Conservation (phyloP, 441 rosid species). For the Raphanus hybrid region DNA sequence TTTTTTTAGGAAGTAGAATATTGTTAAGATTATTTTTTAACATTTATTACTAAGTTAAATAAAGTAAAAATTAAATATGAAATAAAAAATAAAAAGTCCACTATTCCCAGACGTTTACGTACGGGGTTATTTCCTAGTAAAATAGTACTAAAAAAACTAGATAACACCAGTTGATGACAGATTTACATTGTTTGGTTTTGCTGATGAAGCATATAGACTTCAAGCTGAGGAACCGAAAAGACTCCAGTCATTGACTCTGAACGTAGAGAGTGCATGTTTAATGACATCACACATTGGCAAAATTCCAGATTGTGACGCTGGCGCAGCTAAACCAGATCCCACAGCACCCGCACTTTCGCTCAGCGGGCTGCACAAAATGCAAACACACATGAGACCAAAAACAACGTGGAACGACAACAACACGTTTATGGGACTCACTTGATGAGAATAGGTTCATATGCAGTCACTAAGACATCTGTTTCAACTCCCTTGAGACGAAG, state of each 20-base stretch:
- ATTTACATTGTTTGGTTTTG: too few species aligned
- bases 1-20: too few species aligned
- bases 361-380: constrained; percentile 59
- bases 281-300: constrained; percentile 73
- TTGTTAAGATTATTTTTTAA: too few species aligned
- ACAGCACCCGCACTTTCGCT: constrained; percentile 76
- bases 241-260: constrained; percentile 78
- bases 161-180: too few species aligned
- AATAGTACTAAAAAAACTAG: too few species aligned
- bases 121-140: too few species aligned
- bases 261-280: constrained; percentile 65
- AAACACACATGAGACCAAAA: constrained; percentile 2
- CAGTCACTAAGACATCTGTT: constrained; percentile 74
- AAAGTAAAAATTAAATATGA: too few species aligned
- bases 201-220: not conserved
- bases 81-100: too few species aligned
- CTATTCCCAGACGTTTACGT: too few species aligned
- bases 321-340: constrained; percentile 67
- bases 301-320: constrained; percentile 66
- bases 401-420: not conserved
- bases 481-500: constrained; percentile 69
- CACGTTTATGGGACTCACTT: not conserved
- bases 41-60: too few species aligned
- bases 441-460: constrained; percentile 58
- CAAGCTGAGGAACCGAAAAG: constrained; percentile 53